A percentile compares a stretch with the other conserved stretches of the same genome.
Evolutionary conservation across 768 basidiomycete genomes (phyloP).

Genomic region (Auriscalpium orientale): DNA sequence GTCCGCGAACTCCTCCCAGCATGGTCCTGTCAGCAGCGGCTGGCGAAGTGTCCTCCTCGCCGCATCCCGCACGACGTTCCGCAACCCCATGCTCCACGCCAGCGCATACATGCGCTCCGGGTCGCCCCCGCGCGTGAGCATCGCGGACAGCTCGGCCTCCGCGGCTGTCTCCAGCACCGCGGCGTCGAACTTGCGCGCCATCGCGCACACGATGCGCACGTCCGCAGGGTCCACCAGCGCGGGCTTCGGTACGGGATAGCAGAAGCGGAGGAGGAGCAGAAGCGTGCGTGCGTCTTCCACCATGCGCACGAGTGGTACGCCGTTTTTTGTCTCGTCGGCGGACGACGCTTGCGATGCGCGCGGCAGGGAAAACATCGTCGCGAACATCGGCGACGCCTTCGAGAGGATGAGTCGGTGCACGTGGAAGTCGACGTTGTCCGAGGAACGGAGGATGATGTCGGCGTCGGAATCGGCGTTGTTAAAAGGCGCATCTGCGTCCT

Average conservation of each 20-base stretch:
- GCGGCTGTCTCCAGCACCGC: background rate
- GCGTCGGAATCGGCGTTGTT: background rate
- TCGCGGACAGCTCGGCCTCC: background rate
- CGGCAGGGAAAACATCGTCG: conserved; percentile 34
- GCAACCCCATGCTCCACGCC: background rate
- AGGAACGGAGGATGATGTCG: conserved; percentile 48
- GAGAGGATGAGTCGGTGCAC: conserved; percentile 49
- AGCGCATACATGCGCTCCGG: background rate
- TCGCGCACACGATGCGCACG: background rate
- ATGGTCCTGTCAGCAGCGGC: background rate
- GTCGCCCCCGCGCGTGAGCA: background rate
- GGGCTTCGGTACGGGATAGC: background rate
- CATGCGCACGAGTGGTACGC: background rate
- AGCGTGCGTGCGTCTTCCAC: background rate
- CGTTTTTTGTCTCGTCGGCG: background rate
- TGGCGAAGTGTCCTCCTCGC: background rate
- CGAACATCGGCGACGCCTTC: conserved; percentile 52
- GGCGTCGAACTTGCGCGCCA: background rate
- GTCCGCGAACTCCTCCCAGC: background rate
- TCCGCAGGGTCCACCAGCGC: background rate
- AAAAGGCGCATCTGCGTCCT: conserved; percentile 2
- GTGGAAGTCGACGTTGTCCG: conserved; percentile 43
- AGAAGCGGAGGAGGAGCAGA: background rate
- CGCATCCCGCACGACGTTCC: background rate
- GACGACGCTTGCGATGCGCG: background rate